Evolutionary conservation across 2,329 filamentous ascomycete species (phyloP).

Genomic region (Ophiostoma fasciatum): DNA sequence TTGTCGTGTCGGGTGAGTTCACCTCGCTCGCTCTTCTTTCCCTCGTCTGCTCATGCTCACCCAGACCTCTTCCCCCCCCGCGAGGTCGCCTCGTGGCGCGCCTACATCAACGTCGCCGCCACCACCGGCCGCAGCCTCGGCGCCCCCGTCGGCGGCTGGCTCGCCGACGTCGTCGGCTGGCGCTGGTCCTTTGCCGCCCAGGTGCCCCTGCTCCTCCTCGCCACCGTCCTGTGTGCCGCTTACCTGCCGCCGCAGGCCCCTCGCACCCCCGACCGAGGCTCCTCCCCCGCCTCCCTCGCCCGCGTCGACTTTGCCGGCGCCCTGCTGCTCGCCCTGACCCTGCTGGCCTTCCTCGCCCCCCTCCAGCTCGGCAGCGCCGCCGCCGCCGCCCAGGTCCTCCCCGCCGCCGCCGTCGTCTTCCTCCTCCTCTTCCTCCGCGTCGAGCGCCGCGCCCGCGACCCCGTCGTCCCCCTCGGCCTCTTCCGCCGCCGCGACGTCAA

Average conservation of each 20-base stretch:
- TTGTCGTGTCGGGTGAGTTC: constrained; percentile 33
- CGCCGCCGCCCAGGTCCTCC: constrained; percentile 19
- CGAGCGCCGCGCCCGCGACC: constrained; percentile 31
- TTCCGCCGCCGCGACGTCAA: constrained; percentile 36
- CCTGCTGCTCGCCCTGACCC: constrained; percentile 22
- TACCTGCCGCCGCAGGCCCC: constrained; percentile 20
- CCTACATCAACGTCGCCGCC: constrained; percentile 36
- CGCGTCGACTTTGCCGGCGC: constrained; percentile 47
- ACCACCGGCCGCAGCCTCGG: constrained; percentile 36
- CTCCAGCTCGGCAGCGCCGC: constrained; percentile 25
- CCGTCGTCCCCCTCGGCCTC: constrained; percentile 42
- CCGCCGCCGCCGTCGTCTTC: constrained; percentile 16
- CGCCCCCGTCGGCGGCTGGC: constrained; percentile 41
- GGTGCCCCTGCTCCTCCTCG: constrained; percentile 36
- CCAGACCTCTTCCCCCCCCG: constrained; percentile 35
- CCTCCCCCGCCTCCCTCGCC: no score
- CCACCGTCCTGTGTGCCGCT: constrained; percentile 24
- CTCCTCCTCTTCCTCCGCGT: constrained; percentile 19
- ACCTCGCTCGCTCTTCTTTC: neutral
- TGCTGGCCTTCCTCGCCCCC: constrained; percentile 24
- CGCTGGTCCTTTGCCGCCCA: constrained; percentile 49
- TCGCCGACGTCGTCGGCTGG: constrained; percentile 51
- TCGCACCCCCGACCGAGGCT: no score
- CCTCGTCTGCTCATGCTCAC: neutral
- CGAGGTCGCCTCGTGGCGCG: constrained; percentile 38